Evolutionary conservation across 768 basidiomycete species (phyloP), one percentile per base, ranked within the genome.

Genomic region (Plicaturopsis crispa): DNA sequence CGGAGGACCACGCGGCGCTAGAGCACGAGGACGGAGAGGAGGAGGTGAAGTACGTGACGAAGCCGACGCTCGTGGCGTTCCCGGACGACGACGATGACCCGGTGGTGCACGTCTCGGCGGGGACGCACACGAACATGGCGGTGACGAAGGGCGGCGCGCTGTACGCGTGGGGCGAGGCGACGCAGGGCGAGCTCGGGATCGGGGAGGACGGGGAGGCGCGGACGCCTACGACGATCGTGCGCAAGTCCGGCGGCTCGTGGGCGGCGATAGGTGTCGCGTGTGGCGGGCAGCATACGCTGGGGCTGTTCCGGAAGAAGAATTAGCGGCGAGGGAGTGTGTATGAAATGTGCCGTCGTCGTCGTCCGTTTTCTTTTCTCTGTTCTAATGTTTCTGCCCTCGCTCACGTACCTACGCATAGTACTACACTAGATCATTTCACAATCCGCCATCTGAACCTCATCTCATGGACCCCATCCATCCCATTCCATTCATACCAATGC

Each of bases 261-360:
- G 70, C 72, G 30, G 78, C 83, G 12, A 53, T 74, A 17, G 66
- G 70, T 16, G 79, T 78, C 24, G 70, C 80, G 1, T 87, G 84
- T 54, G 85, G 85, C 23, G 85, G 85, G 3, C 86, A 88, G 52
- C 85, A 88, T 51, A 78, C 82, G 2, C 52, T 87, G 14, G 84
- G 78, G 22, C 60, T 86, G 40, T 74, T 86, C 56, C 74, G 78
- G 51, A 82, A 75, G 53, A 84, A 79, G 55, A 28, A 8, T 14
- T 28, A 28, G n/a, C n/a, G n/a, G n/a, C n/a, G n/a, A n/a, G n/a
- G n/a, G n/a, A n/a, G n/a, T n/a, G n/a, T n/a, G n/a, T n/a, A n/a
- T n/a, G n/a, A n/a, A n/a, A n/a, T n/a, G n/a, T n/a, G n/a, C n/a
- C n/a, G n/a, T n/a, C n/a, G n/a, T n/a, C n/a, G n/a, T n/a, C n/a